Base-by-base conservation (phyloP, 495 filamentous ascomycete genomes). In the Hypoxylon cercidicola region DNA sequence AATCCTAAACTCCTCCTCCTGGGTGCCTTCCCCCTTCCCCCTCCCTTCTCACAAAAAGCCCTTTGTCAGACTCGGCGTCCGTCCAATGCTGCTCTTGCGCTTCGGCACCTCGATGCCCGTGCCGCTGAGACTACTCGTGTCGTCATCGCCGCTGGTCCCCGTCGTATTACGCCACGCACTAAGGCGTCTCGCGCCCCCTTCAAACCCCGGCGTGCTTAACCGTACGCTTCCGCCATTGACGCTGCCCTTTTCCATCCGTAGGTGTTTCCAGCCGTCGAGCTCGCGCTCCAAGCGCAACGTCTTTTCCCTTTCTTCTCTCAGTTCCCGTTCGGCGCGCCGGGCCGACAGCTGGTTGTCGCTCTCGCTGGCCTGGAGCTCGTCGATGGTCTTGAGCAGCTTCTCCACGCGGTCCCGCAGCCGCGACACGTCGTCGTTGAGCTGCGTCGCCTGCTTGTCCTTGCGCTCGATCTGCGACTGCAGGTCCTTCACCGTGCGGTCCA, bases 401-500 rank as follows among this genome's bases (percentile, higher is more conserved):
- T 93, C 92, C 59, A 91, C 85, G 78, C 93, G 96, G 73, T 97
- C 95, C 39, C 95, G 91, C 66, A 89, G 84, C 66, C 93, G 90
- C 50, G 79, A 78, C 45, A 97, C 78, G 59, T 98, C 95, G 28
- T 97, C 93, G 63, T 84, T 82, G 15, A 98, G 82, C 72, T 94
- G 90, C 2, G 76, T 66, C 57, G 91, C 89, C 48, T 88, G 86
- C 77, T 96, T 97, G 43, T 97, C 96, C 41, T 91, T 89, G 57
- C 95, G 89, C 13, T 97, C 91, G 69, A 99, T 90, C 76, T 98
- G 95, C 11, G 88, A 83, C 77, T 98, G 90, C 12, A 99, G 85
- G 74, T 98, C 96, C 69, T 92, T 92, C 62, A 99, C 93, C 1
- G 89, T 94, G 55, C 95, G 93, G 76, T 99, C 95, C 43, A 97